Evolutionary conservation across 805 yeast species (phyloP).

Genomic region (Candida ascalaphidarum): DNA sequence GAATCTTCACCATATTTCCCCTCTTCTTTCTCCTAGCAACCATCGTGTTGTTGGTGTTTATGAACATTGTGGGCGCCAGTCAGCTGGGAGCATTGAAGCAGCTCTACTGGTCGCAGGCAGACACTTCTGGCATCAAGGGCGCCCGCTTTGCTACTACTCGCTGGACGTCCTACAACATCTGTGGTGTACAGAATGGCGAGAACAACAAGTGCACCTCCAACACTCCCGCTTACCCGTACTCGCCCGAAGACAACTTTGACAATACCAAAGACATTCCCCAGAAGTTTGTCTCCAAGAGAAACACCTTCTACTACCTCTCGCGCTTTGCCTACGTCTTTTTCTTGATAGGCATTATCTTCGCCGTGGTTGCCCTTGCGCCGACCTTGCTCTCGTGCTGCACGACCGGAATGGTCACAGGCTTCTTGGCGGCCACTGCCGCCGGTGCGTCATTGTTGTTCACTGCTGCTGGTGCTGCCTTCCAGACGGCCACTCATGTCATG

Average conservation of each 20-base stretch:
- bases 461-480: conserved; percentile 36
- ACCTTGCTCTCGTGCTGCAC: conserved; percentile 5
- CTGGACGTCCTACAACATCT: conserved; percentile 20
- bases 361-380: conserved; percentile 40
- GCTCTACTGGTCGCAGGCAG: conserved; percentile 19
- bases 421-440: conserved; percentile 4
- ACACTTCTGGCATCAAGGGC: conserved; percentile 7
- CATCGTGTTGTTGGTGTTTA: conserved; percentile 12
- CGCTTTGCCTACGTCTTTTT: conserved; percentile 31
- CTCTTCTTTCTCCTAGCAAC: conserved; percentile 15
- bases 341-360: conserved; percentile 53
- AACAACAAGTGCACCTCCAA: conserved; percentile 11
- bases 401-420: conserved; percentile 3
- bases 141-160: conserved; percentile 8
- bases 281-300: conserved; percentile 38
- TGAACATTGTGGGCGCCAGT: conserved; percentile 20
- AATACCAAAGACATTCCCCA: conserved; percentile 32
- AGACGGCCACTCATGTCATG: conserved; percentile 48
- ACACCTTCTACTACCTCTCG: conserved; percentile 55
- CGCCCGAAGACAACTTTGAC: conserved; percentile 20
- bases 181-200: conserved; percentile 11
- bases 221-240: conserved; percentile 21
- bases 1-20: conserved; percentile 15
- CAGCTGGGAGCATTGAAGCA: conserved; percentile 9
- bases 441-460: conserved; percentile 32